Evolutionary conservation across 805 yeast species (phyloP).

Genomic region (Candida koratica): DNA sequence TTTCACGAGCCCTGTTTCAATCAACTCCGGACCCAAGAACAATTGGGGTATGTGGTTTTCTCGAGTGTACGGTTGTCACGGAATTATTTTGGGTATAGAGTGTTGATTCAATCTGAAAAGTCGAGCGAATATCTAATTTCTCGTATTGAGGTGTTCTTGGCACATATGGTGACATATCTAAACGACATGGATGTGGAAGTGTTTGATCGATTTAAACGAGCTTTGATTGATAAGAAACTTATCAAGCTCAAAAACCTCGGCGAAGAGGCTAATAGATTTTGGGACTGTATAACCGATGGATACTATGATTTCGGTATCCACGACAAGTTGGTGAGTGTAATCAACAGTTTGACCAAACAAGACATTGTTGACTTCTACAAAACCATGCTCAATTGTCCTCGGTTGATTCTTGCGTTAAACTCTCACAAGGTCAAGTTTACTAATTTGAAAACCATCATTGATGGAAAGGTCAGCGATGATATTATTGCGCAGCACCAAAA

Average conservation of each 20-base stretch:
- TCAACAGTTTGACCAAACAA: slow-evolving; percentile 49
- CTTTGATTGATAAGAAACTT: slow-evolving; percentile 60
- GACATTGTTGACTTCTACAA: slow-evolving; percentile 58
- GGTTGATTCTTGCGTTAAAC: slow-evolving; percentile 48
- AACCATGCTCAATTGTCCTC: slow-evolving; percentile 30
- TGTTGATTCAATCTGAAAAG: slow-evolving; percentile 82
- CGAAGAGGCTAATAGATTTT: slow-evolving; percentile 68
- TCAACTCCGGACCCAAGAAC: slow-evolving; percentile 88
- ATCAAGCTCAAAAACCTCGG: slow-evolving; percentile 72
- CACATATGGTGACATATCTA: slow-evolving; percentile 43
- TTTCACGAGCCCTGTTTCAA: slow-evolving; percentile 86
- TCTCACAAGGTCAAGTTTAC: slow-evolving; percentile 12
- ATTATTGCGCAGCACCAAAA: slow-evolving; percentile 6
- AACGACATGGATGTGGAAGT: slow-evolving; percentile 55
- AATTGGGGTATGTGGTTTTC: slow-evolving; percentile 90
- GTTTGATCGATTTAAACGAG: slow-evolving; percentile 63
- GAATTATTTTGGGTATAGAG: slow-evolving; percentile 66
- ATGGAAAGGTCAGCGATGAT: slow-evolving; percentile 3
- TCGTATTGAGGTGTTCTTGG: slow-evolving; percentile 68
- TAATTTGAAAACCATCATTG: slow-evolving; percentile 11
- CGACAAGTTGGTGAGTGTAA: slow-evolving; percentile 51
- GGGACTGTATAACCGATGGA: slow-evolving; percentile 69
- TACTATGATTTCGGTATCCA: slow-evolving; percentile 69
- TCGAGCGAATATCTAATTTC: slow-evolving; percentile 68
- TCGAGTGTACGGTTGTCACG: slow-evolving; percentile 67